These are phyloP conservation scores for Blastocystis sp. DNA, from an alignment of 352 stramenopile genomes.

Conservation along the genomic window DNA sequence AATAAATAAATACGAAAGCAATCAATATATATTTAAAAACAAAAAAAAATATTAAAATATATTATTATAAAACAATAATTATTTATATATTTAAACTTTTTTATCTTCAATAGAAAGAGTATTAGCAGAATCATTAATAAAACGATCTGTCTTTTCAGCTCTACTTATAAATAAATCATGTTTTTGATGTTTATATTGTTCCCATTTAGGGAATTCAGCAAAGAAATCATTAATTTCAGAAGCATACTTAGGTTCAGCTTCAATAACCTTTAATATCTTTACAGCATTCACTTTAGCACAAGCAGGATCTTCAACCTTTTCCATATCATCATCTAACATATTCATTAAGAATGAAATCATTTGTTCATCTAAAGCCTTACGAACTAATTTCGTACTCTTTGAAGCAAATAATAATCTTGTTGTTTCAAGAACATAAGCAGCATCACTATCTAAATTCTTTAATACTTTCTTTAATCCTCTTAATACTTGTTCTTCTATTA, in stretches of 20 bases:
- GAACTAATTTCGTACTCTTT: conserved; percentile 40
- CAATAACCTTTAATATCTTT: conserved; percentile 40
- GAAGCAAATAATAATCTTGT: conserved; percentile 31
- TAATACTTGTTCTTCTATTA: conserved; percentile 21
- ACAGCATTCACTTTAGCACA: conserved; percentile 40
- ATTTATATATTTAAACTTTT: conserved; percentile 2
- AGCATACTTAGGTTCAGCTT: conserved; percentile 25
- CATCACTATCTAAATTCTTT: conserved; percentile 15
- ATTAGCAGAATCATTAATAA: conserved; percentile 38
- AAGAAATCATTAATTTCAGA: neutral
- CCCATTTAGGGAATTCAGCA: conserved; percentile 27
- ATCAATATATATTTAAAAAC: too few relatives aligned
- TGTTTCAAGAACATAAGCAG: conserved; percentile 33
- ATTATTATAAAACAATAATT: neutral
- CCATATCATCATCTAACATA: conserved; percentile 38
- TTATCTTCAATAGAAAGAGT: conserved; percentile 35
- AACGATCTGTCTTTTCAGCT: conserved; percentile 36
- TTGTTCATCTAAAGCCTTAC: conserved; percentile 40
- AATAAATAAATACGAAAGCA: too few relatives aligned
- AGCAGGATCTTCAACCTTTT: conserved; percentile 31
- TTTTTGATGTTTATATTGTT: conserved; percentile 41
- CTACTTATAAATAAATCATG: conserved; percentile 42
- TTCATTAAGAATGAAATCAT: conserved; percentile 39
- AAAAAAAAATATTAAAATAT: too few relatives aligned
- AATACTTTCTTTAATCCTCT: conserved; percentile 12